Evolutionary conservation across 495 filamentous ascomycete genomes (phyloP), one percentile per base, ranked within the genome.

Genomic region (Sabuloglossum arenarium): DNA sequence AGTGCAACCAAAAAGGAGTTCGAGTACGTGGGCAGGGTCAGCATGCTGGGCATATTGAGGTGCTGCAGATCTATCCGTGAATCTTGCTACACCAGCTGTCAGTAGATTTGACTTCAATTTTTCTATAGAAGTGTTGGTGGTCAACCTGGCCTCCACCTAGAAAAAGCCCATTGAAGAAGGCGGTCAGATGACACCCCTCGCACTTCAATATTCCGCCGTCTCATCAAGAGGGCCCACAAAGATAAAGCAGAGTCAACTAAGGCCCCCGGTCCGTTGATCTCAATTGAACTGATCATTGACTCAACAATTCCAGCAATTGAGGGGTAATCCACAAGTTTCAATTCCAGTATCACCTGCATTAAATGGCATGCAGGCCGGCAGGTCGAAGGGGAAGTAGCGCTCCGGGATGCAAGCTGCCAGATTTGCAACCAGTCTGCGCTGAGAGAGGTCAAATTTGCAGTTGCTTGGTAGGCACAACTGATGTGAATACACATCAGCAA

Each of bases 291-390:
- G 34, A 91, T 70, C 62, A 91, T 84, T 34, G 76, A 75, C 57
- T 80, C 79, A 45, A 82, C 71, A 37, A 78, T 73, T 52, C 84
- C 75, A 16, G 77, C 72, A 29, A 85, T 67, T 43, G 76, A 68
- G 30, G 79, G 72, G 58, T 84, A 80, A 9, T 79, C 68, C 34
- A 93, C 65, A 14, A 88, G 67, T 5, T 79, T 71, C 34, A 68
- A 68, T 45, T 79, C 71, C 4, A 95, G 61, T 43, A 95, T 73
- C 24, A 76, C 69, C 51, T 79, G 66, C 65, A 94, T 75, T 8
- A 94, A 68, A 61, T 86, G 75, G 61, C 87, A 90, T 42, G 91
- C 87, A 56, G 85, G 79, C 57, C 91, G 80, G 49, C 84, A 91
- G 11, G 78, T 85, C 2, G 70, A 64, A 43, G 80, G 73, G 29